Percentiles rank a stretch among this genome's conserved stretches.
phyloP scores from a whole-genome alignment of 2,329 filamentous ascomycete genomes.

The Clonostachys chloroleuca region DNA sequence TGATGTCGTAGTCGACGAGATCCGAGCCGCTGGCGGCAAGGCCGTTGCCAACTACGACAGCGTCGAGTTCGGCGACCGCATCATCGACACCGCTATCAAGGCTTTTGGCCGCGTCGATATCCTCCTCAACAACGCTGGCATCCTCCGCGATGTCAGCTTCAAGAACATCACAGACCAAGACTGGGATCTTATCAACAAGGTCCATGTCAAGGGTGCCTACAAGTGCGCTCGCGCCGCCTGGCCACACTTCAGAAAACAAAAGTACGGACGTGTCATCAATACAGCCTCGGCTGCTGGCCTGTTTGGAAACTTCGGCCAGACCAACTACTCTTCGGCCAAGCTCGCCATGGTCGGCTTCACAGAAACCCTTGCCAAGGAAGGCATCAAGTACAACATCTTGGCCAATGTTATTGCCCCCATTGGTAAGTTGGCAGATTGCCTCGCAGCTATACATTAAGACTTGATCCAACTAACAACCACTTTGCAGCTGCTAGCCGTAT shows the following conservation, averaged over 20 bases:
- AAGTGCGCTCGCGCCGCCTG: constrained; percentile 93
- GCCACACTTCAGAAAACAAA: constrained; percentile 98
- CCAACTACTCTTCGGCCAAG: constrained; percentile 97
- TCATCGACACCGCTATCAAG: constrained; percentile 85
- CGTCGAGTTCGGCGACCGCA: constrained; percentile 88
- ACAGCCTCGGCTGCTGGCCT: constrained; percentile 94
- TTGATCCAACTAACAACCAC: constrained; percentile 8
- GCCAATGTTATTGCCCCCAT: constrained; percentile 94
- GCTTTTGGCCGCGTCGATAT: constrained; percentile 84
- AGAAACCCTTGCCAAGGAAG: constrained; percentile 96
- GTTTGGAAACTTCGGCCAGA: constrained; percentile 93
- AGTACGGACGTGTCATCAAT: constrained; percentile 95
- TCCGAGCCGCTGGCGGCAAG: constrained; percentile 85
- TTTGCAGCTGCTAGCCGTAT: constrained; percentile 78
- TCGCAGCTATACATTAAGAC: not conserved
- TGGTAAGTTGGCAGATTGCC: constrained; percentile 21
- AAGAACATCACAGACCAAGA: constrained; percentile 98
- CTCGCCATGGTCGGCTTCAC: constrained; percentile 94
- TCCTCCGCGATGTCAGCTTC: constrained; percentile 91
- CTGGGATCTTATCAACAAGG: constrained; percentile 92
- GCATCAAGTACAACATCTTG: constrained; percentile 95
- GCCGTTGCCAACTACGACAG: constrained; percentile 97
- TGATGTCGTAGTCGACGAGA: constrained; percentile 78
- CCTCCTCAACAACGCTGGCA: constrained; percentile 97
- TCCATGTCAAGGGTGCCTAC: constrained; percentile 91